Percentiles rank a stretch among this genome's conserved stretches.
Evolutionary conservation across 257 asterid genomes (phyloP).

Genomic region (Ajuga chamaepitys): DNA sequence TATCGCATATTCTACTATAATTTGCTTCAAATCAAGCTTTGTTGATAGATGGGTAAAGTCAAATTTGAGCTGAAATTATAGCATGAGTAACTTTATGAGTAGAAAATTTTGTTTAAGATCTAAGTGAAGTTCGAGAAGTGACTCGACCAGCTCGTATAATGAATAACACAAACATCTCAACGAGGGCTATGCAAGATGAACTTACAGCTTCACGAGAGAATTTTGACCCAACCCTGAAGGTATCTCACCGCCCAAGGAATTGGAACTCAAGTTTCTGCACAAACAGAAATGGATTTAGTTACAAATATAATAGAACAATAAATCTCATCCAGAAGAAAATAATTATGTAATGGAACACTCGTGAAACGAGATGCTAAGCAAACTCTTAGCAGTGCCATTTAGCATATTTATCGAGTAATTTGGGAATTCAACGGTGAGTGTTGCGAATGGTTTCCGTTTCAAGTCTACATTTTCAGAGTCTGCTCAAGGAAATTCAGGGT

Average conservation of each 20-base stretch:
- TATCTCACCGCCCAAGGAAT: constrained; percentile 61
- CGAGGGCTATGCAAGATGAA: neutral
- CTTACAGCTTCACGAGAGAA: constrained; percentile 91
- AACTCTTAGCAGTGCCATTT: neutral
- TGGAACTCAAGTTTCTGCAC: constrained; percentile 79
- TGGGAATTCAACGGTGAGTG: no score
- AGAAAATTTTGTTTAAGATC: neutral
- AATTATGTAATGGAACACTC: neutral
- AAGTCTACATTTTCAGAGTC: no score
- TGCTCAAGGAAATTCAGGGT: no score
- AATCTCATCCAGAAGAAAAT: neutral
- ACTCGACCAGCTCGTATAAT: neutral
- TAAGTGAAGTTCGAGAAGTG: neutral
- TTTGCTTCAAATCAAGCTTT: neutral
- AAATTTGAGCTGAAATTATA: neutral
- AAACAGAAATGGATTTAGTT: neutral
- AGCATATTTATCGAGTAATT: no score
- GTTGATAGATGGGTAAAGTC: neutral
- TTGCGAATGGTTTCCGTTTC: no score
- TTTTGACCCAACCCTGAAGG: constrained; percentile 76
- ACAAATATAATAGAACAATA: neutral
- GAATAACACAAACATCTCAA: neutral
- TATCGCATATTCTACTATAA: neutral
- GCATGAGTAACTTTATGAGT: neutral
- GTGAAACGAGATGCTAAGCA: neutral